Conservation (phyloP, 164 flowering plant species). For the Litsea cubeba region DNA sequence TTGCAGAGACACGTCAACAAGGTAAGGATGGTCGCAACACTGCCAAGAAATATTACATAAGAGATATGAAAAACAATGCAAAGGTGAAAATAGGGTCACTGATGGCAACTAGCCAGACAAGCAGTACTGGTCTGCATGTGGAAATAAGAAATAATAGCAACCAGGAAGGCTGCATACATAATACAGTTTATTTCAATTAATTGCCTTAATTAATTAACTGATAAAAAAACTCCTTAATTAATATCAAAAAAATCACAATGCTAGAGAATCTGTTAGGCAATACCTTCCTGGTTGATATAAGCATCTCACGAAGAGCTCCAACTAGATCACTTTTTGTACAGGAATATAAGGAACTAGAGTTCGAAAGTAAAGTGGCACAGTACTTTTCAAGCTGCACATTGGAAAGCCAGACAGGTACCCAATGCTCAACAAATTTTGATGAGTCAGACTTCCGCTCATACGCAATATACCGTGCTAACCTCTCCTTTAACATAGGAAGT, state of each 20-base stretch:
- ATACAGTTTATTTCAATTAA: background rate
- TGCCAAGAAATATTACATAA: constrained; percentile 24
- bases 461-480: constrained; percentile 32
- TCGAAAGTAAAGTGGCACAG: constrained; percentile 56
- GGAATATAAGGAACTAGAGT: constrained; percentile 50
- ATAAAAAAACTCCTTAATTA: no score
- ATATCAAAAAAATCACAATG: background rate
- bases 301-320: constrained; percentile 59
- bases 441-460: constrained; percentile 42
- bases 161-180: background rate
- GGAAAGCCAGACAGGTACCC: constrained; percentile 84
- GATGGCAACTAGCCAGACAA: background rate
- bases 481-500: constrained; percentile 38
- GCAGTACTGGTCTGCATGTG: background rate
- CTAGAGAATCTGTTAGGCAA: constrained; percentile 4
- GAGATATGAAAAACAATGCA: background rate
- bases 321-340: constrained; percentile 50
- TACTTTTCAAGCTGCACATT: constrained; percentile 87
- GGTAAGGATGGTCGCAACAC: constrained; percentile 92
- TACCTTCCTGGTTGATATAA: constrained; percentile 66
- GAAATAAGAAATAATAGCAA: background rate
- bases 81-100: background rate
- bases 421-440: constrained; percentile 68
- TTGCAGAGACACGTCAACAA: constrained; percentile 49
- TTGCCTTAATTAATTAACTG: background rate